Conservation (phyloP, 1,284 basidiomycete genomes). For the Entoloma clypeatum region DNA sequence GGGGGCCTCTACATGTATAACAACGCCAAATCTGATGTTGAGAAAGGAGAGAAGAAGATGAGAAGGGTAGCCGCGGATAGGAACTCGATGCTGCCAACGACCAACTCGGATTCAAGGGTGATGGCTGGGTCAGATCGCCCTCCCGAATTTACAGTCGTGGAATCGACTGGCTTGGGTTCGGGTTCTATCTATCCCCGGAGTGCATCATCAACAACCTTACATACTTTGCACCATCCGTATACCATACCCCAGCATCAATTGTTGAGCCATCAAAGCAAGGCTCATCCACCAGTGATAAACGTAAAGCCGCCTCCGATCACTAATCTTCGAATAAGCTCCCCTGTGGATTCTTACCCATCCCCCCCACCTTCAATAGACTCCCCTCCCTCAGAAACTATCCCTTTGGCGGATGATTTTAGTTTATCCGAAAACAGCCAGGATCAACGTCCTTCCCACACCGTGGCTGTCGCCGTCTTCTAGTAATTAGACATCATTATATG, state of each 20-base stretch:
- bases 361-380: constrained; percentile 74
- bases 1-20: constrained; percentile 96
- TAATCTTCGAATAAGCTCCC: constrained; percentile 21
- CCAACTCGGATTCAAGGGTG: constrained; percentile 51
- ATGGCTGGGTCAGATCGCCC: constrained; percentile 40
- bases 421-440: constrained; percentile 10
- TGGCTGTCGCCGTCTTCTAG: constrained; percentile 6
- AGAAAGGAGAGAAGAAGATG: constrained; percentile 86
- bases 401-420: constrained; percentile 20
- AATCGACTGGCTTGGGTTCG: constrained; percentile 33
- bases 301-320: constrained; percentile 19
- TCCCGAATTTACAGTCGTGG: constrained; percentile 28
- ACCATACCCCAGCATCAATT: constrained; percentile 16
- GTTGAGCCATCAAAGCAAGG: constrained; percentile 25
- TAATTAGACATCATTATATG: background rate
- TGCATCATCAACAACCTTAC: constrained; percentile 25
- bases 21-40: constrained; percentile 89
- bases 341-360: constrained; percentile 64
- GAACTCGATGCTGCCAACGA: constrained; percentile 69
- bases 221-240: constrained; percentile 23
- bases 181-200: constrained; percentile 31
- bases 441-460: constrained; percentile 2
- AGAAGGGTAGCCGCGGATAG: constrained; percentile 78
- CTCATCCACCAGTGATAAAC: constrained; percentile 20
- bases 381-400: constrained; percentile 41